Evolutionary conservation across 129 eudicot genomes (phyloP).

Genomic region (Scalesia atractyloides): DNA sequence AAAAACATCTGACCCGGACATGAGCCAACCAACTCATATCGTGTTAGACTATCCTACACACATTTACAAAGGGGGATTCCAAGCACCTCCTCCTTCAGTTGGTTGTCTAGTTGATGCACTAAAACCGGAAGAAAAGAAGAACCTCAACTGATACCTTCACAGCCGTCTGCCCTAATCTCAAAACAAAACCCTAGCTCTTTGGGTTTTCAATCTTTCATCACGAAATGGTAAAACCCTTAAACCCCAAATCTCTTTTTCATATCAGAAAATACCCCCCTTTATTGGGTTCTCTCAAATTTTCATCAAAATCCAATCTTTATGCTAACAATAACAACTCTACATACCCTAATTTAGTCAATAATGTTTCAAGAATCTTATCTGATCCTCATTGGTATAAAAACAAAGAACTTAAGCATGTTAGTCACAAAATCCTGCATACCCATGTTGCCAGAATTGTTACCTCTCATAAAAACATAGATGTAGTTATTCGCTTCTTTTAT

Average conservation of each 20-base stretch:
- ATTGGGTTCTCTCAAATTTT: slow-evolving; percentile 35
- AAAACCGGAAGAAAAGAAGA: too few relatives aligned
- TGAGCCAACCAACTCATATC: too few relatives aligned
- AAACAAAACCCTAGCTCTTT: too few relatives aligned
- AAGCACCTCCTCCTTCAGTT: too few relatives aligned
- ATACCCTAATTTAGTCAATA: slow-evolving; percentile 39
- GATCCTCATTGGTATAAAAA: slow-evolving; percentile 52
- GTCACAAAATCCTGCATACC: slow-evolving; percentile 43
- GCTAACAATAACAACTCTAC: background rate
- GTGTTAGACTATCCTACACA: too few relatives aligned
- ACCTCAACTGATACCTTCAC: too few relatives aligned
- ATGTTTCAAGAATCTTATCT: slow-evolving; percentile 49
- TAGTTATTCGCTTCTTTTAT: slow-evolving; percentile 58
- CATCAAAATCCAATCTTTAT: slow-evolving; percentile 34
- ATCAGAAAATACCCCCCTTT: slow-evolving; percentile 18
- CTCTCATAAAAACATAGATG: slow-evolving; percentile 33
- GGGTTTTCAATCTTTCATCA: slow-evolving; percentile 9
- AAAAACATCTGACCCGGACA: too few relatives aligned
- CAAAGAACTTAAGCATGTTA: slow-evolving; percentile 52
- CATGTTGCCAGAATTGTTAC: slow-evolving; percentile 59
- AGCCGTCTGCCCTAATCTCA: too few relatives aligned
- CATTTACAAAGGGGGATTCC: too few relatives aligned
- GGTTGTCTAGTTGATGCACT: too few relatives aligned
- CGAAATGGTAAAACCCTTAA: slow-evolving; percentile 68
- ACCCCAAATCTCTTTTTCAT: slow-evolving; percentile 33